Evolutionary conservation across 2,329 filamentous ascomycete species (phyloP), one percentile per base, ranked within the genome.

Genomic region (Blastomyces silverae): DNA sequence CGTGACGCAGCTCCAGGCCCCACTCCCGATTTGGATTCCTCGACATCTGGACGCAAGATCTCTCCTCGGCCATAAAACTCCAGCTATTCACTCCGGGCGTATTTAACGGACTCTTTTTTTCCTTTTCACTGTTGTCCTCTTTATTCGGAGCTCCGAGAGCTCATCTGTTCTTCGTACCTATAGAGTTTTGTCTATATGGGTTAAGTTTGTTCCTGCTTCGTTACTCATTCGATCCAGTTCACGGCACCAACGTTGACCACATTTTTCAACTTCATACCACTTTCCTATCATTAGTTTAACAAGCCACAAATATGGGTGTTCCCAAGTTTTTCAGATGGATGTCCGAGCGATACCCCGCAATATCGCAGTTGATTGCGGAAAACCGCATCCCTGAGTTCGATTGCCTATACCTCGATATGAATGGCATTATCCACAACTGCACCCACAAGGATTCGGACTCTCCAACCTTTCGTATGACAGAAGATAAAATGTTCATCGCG

Each of bases 331-430:
- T 96, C 82, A 86, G 94, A 85, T 99, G 95, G 94, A 89, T 99
- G 84, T 97, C 92, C 66, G 95, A 99, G 85, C 89, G 95, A 72
- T 99, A 99, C 85, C 94, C 94, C 64, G 88, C 94, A 67, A 99
- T 99, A 77, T 99, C 94, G 62, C 93, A 97, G 83, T 84, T 99
- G 73, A 99, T 99, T 75, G 92, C 93, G 64, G 94, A 99, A 82
- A 99, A 97, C 79, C 89, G 94, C 72, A 99, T 99, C 78, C 94
- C 94, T 69, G 95, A 99, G 79, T 99, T 99, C 79, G 94, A 99
- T 79, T 94, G 91, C 79, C 87, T 99, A 67, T 99, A 99, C 70
- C 73, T 80, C 55, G 79, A 81, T 74, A 99, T 99, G 94, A 99
- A 99, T 79, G 94, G 94, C 70, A 99, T 99, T 77, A 99, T 99